Percentiles rank a stretch among this genome's conserved stretches.
Conservation (phyloP, 345 rosid species). For the Jatropha curcas region DNA sequence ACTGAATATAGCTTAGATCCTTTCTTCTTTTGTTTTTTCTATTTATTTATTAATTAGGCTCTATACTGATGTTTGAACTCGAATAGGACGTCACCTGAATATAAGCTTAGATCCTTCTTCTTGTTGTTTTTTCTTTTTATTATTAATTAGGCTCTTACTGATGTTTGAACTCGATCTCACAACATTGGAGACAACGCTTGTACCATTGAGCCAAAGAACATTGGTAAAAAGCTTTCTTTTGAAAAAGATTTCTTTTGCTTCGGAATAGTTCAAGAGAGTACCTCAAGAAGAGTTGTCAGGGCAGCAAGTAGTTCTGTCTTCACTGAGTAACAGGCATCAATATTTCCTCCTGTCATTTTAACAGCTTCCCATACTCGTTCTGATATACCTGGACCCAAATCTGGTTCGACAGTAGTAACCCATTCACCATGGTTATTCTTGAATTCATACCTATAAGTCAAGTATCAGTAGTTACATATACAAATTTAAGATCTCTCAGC, state of each 20-base stretch:
- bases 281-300: constrained; percentile 69
- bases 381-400: constrained; percentile 69
- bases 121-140: too few relatives aligned
- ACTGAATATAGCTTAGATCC: too few relatives aligned
- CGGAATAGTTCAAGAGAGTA: constrained; percentile 25
- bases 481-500: neutral
- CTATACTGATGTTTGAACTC: too few relatives aligned
- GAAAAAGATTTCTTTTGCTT: neutral
- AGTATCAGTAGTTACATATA: neutral
- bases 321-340: constrained; percentile 45
- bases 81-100: neutral
- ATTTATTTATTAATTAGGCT: too few relatives aligned
- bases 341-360: constrained; percentile 43
- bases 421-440: constrained; percentile 79
- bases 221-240: too few relatives aligned
- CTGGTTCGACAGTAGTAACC: constrained; percentile 63
- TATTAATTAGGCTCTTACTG: too few relatives aligned
- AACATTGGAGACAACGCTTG: too few relatives aligned
- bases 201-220: too few relatives aligned
- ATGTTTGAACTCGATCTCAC: too few relatives aligned
- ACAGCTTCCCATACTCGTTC: constrained; percentile 68
- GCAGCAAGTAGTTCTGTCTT: constrained; percentile 55
- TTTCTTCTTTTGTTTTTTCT: too few relatives aligned
- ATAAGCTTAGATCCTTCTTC: neutral
- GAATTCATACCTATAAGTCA: constrained; percentile 66